Evolutionary conservation across 148 eudicot genomes (phyloP).

Genomic region (Silene latifolia): DNA sequence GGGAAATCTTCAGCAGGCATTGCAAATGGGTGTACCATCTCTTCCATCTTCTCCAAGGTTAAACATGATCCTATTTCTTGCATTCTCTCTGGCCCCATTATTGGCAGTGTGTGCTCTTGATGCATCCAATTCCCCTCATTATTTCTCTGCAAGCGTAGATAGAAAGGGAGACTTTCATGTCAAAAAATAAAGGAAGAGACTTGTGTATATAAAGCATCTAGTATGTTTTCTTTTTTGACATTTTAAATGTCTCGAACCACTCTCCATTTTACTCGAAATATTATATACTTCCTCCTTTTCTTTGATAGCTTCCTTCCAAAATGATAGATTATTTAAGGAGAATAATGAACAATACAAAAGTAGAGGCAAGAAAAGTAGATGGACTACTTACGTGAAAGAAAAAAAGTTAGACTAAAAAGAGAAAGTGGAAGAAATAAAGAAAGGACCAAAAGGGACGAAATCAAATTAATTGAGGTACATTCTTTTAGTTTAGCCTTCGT

Average conservation of each 20-base stretch:
- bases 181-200: background rate
- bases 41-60: constrained; percentile 80
- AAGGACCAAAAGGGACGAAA: too few relatives aligned
- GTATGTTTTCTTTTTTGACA: background rate
- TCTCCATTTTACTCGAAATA: background rate
- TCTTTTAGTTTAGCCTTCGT: too few relatives aligned
- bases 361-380: too few relatives aligned
- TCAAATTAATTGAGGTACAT: too few relatives aligned
- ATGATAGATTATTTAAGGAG: too few relatives aligned
- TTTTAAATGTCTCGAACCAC: background rate
- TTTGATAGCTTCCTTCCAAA: too few relatives aligned
- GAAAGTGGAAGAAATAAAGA: too few relatives aligned
- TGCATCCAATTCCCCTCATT: constrained; percentile 78
- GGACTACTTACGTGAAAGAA: background rate
- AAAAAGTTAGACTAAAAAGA: too few relatives aligned
- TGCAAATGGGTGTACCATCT: constrained; percentile 83
- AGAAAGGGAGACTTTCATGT: background rate
- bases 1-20: constrained; percentile 99
- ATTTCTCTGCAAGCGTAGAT: constrained; percentile 40
- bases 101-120: constrained; percentile 94
- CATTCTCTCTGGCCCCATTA: constrained; percentile 97
- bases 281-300: background rate
- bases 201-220: background rate
- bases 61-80: constrained; percentile 82
- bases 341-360: too few relatives aligned